A percentile compares a stretch with the other conserved stretches of the same genome.
Evolutionary conservation across 495 filamentous ascomycete species (phyloP).

Genomic region (Penicillium dipodomyicola): DNA sequence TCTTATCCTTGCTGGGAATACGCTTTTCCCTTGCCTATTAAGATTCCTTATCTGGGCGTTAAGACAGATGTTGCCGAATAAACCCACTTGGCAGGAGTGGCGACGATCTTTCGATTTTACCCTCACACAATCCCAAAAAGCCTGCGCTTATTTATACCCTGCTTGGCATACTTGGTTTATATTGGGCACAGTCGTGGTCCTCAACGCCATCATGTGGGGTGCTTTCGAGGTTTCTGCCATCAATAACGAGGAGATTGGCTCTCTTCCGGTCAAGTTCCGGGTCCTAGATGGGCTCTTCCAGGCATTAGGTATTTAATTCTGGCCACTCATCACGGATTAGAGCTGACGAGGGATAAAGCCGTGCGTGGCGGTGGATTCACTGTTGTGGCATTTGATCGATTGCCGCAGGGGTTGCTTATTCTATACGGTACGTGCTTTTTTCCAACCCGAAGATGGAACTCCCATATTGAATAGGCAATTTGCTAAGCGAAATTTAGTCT

Average conservation of each 20-base stretch:
- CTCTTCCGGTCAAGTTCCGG: constrained; percentile 53
- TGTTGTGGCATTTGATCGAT: constrained; percentile 63
- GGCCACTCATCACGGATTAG: background rate
- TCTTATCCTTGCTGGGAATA: constrained; percentile 81
- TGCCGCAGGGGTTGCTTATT: constrained; percentile 70
- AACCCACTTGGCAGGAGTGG: constrained; percentile 39
- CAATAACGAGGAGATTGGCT: constrained; percentile 57
- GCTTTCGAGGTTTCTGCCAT: constrained; percentile 77
- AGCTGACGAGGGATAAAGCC: constrained; percentile 36
- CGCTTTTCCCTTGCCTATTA: constrained; percentile 71
- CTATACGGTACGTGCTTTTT: constrained; percentile 52
- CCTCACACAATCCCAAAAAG: constrained; percentile 63
- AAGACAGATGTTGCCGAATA: constrained; percentile 43
- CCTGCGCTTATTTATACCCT: constrained; percentile 77
- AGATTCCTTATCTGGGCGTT: constrained; percentile 66
- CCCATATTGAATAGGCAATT: background rate
- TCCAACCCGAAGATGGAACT: background rate
- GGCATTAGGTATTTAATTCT: constrained; percentile 48
- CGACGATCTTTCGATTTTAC: constrained; percentile 68
- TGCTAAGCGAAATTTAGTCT: constrained; percentile 39
- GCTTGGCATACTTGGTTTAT: constrained; percentile 75
- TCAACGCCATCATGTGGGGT: constrained; percentile 78
- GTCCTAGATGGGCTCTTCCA: constrained; percentile 80
- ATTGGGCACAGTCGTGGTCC: constrained; percentile 60
- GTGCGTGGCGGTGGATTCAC: constrained; percentile 81